These are phyloP conservation scores for Patellaria atrata DNA, from an alignment of 495 filamentous ascomycete species.

Conservation along the genomic window DNA sequence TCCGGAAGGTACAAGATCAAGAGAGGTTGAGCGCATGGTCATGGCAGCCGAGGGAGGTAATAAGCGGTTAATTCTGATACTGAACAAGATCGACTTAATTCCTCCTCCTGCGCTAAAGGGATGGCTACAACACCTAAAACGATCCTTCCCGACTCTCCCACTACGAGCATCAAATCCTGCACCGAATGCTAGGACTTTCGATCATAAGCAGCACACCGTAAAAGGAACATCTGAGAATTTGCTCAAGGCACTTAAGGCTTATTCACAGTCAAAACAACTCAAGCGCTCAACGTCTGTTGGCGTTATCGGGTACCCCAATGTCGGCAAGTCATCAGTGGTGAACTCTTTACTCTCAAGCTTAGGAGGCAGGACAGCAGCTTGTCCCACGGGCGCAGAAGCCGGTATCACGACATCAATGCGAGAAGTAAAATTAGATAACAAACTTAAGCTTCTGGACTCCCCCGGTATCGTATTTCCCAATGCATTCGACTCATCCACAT, in stretches of 20 bases:
- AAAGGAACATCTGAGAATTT: constrained; percentile 75
- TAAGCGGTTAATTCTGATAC: constrained; percentile 80
- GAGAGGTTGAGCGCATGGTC: constrained; percentile 71
- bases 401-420: constrained; percentile 83
- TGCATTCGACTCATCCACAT: constrained; percentile 34
- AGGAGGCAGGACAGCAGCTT: constrained; percentile 52
- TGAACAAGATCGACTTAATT: constrained; percentile 95
- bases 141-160: constrained; percentile 86
- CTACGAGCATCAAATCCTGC: constrained; percentile 74
- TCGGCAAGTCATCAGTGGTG: constrained; percentile 94
- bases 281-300: constrained; percentile 86
- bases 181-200: constrained; percentile 77
- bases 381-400: constrained; percentile 82
- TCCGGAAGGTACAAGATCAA: constrained; percentile 79
- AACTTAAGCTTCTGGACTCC: constrained; percentile 85
- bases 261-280: constrained; percentile 66
- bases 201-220: constrained; percentile 77
- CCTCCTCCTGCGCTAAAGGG: constrained; percentile 50
- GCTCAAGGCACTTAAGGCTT: constrained; percentile 84
- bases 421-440: constrained; percentile 87
- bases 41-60: constrained; percentile 69
- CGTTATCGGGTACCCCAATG: constrained; percentile 93
- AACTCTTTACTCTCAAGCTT: constrained; percentile 78
- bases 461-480: constrained; percentile 90
- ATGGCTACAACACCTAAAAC: constrained; percentile 75